Evolutionary conservation across 441 rosid genomes (phyloP), one percentile per base, ranked within the genome.

Genomic region (Jatropha multifida): DNA sequence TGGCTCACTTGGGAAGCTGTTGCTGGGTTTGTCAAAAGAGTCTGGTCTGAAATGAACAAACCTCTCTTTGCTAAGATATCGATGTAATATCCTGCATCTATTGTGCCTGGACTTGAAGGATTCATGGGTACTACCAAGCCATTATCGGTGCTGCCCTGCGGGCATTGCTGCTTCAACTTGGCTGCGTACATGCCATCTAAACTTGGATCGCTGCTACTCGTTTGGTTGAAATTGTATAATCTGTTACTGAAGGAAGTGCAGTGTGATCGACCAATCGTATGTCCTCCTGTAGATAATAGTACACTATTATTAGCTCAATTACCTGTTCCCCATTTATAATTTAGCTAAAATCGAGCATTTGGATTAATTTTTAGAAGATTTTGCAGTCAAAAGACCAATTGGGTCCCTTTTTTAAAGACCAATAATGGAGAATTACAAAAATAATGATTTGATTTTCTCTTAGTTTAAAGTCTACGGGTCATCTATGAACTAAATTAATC

Each of bases 211-310:
- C 80, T 86, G 38, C 63, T 71, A 32, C 0, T 18, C 6, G 85
- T 77, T 48, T 71, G 54, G 15, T 51, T 89, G 80, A 86, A 88
- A 73, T 70, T 84, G 81, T 88, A 89, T n/a, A 85, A 66, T 65
- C 91, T 85, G 60, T 74, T 55, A 44, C 40, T 78, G 77, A 89
- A 77, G 63, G 90, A 80, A 23, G 65, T 73, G 85, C 91, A 89
- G 62, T 86, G 88, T 10, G 90, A 82, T 7, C 83, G 80, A 12
- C 91, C 88, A 4, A 87, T 79, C 4, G 91, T 89, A 79, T 89
- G 90, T 14, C 77, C 89, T 40, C 88, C 90, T 87, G 83, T 32
- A 54, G 52, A 32, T 2, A 32, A 32, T 32, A 32, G 32, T 32
- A 32, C 32, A 32, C 2, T 32, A 32, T 32, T 32, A 32, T 32